Evolutionary conservation across 345 rosid species (phyloP).

Genomic region (Salix exigua): DNA sequence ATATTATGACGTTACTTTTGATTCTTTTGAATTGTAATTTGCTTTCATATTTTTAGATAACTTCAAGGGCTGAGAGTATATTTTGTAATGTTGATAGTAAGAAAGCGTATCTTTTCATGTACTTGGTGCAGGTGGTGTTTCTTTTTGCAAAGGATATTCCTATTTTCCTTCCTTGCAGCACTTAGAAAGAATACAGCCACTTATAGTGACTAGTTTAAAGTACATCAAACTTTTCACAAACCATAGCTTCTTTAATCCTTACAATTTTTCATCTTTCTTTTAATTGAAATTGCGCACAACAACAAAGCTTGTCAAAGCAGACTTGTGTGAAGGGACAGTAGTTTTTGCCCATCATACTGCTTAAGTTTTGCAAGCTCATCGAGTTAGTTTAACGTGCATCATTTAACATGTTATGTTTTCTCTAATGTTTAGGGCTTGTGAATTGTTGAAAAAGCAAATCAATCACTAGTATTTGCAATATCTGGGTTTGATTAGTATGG

Average conservation of each 20-base stretch:
- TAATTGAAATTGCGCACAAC: constrained; percentile 18
- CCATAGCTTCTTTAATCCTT: not conserved
- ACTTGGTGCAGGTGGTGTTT: not conserved
- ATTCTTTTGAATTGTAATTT: not conserved
- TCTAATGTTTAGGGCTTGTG: constrained; percentile 13
- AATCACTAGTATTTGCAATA: constrained; percentile 10
- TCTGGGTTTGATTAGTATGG: constrained; percentile 14
- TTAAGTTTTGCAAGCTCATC: constrained; percentile 39
- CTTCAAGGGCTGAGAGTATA: constrained; percentile 1
- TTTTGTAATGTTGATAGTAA: not conserved
- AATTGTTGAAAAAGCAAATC: not conserved
- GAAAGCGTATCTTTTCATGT: not conserved
- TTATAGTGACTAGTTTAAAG: not conserved
- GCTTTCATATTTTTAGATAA: not conserved
- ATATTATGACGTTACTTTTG: not conserved
- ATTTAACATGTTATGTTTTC: constrained; percentile 20
- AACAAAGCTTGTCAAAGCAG: constrained; percentile 37
- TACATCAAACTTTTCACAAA: constrained; percentile 5
- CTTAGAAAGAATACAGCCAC: not conserved
- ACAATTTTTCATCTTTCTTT: constrained; percentile 6
- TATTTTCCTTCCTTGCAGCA: not conserved
- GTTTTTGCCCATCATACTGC: constrained; percentile 30
- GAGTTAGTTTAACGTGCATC: constrained; percentile 26
- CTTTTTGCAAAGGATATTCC: not conserved
- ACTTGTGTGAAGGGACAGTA: constrained; percentile 40